phyloP scores from a whole-genome alignment of 805 yeast genomes.

The Myxozyma melibiosi region DNA sequence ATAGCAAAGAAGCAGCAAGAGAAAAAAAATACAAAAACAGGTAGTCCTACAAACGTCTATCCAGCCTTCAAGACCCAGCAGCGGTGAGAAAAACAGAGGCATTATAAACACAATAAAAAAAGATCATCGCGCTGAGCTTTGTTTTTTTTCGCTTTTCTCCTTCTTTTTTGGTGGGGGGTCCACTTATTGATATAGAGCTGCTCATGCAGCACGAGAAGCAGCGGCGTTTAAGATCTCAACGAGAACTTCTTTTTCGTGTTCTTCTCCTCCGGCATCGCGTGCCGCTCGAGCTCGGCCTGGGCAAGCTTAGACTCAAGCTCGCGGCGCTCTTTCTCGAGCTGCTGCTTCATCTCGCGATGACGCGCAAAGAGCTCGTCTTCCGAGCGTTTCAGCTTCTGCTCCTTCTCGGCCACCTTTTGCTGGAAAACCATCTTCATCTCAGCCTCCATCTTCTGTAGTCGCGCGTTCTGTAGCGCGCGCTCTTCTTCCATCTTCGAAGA shows the following conservation, averaged over 20 bases:
- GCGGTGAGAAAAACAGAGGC: too few species aligned
- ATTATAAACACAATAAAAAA: too few species aligned
- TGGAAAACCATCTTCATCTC: slow-evolving; percentile 97
- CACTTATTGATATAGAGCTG: too few species aligned
- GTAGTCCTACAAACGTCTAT: too few species aligned
- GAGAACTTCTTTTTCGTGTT: slow-evolving; percentile 27
- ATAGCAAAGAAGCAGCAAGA: too few species aligned
- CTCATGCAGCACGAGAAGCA: too few species aligned
- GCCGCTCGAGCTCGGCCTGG: slow-evolving; percentile 51
- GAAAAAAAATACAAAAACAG: too few species aligned
- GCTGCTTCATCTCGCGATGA: slow-evolving; percentile 97
- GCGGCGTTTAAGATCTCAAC: slow-evolving; percentile 19
- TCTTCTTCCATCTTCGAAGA: slow-evolving; percentile 91
- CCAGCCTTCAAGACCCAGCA: too few species aligned
- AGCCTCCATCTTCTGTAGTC: slow-evolving; percentile 88
- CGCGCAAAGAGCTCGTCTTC: slow-evolving; percentile 94
- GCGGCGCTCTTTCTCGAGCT: slow-evolving; percentile 81
- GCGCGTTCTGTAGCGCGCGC: slow-evolving; percentile 88
- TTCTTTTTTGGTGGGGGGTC: too few species aligned
- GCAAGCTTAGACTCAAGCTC: slow-evolving; percentile 88
- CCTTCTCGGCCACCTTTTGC: slow-evolving; percentile 94
- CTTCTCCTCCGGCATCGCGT: slow-evolving; percentile 18
- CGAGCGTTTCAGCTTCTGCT: slow-evolving; percentile 92
- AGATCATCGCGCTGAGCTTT: too few species aligned
- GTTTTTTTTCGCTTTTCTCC: too few species aligned